phyloP scores from a whole-genome alignment of 495 filamentous ascomycete genomes.

The Penicillium ochrochloron region DNA sequence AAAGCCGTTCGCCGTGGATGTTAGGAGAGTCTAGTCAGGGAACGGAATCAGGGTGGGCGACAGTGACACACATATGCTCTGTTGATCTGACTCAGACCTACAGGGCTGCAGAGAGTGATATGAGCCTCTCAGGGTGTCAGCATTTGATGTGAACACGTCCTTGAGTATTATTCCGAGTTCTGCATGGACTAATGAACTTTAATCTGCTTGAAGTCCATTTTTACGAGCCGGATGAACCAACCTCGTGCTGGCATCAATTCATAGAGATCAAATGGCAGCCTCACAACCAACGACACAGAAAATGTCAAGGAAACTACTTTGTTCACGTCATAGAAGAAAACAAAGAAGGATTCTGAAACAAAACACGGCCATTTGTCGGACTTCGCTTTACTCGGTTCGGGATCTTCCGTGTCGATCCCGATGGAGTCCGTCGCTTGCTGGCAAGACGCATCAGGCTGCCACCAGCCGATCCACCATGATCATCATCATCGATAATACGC shows the following conservation, averaged over 20 bases:
- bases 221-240: background rate
- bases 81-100: background rate
- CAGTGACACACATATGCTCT: background rate
- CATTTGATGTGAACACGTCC: background rate
- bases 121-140: background rate
- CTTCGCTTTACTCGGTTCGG: slow-evolving; percentile 14
- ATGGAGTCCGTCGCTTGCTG: background rate
- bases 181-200: background rate
- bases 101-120: background rate
- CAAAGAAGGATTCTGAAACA: background rate
- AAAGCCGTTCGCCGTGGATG: background rate
- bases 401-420: slow-evolving; percentile 19
- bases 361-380: slow-evolving; percentile 22
- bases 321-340: background rate
- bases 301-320: background rate
- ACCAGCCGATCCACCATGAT: background rate
- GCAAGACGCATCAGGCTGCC: too few species aligned
- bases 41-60: background rate
- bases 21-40: background rate
- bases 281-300: background rate
- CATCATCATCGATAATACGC: background rate
- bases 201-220: background rate
- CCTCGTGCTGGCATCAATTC: background rate
- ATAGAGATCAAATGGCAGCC: background rate
- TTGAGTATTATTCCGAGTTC: background rate